These are phyloP conservation scores for Eimeria tenella DNA, from an alignment of 169 alveolate species.

Conservation along the genomic window DNA sequence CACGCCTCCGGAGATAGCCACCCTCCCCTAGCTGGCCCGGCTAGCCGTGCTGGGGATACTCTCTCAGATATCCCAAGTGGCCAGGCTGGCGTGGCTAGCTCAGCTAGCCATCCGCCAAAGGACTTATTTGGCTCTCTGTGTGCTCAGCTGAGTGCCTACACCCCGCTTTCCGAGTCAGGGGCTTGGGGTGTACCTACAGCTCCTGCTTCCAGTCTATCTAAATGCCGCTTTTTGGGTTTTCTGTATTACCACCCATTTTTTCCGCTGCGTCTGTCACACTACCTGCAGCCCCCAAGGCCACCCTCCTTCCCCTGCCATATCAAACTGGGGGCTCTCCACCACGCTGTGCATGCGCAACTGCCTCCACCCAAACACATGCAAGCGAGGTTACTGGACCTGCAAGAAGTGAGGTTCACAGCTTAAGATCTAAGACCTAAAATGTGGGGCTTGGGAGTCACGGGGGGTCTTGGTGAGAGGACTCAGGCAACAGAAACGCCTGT, in stretches of 20 bases:
- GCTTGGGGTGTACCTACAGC: too few species aligned
- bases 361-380: background rate
- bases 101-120: too few species aligned
- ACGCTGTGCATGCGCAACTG: slow-evolving; percentile 5
- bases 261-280: slow-evolving; percentile 1
- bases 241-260: background rate
- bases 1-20: background rate
- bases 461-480: too few species aligned
- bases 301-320: background rate
- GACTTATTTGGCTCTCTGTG: too few species aligned
- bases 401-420: background rate
- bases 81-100: too few species aligned
- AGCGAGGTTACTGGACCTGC: background rate
- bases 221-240: background rate
- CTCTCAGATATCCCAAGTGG: too few species aligned
- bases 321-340: slow-evolving; percentile 1
- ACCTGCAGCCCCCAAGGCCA: background rate
- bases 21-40: background rate
- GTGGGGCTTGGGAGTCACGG: too few species aligned
- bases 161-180: too few species aligned
- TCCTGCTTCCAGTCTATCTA: background rate
- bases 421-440: too few species aligned
- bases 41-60: background rate
- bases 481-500: too few species aligned
- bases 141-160: too few species aligned